Evolutionary conservation across 2,329 filamentous ascomycete genomes (phyloP).

Genomic region (Zasmidium cellare): DNA sequence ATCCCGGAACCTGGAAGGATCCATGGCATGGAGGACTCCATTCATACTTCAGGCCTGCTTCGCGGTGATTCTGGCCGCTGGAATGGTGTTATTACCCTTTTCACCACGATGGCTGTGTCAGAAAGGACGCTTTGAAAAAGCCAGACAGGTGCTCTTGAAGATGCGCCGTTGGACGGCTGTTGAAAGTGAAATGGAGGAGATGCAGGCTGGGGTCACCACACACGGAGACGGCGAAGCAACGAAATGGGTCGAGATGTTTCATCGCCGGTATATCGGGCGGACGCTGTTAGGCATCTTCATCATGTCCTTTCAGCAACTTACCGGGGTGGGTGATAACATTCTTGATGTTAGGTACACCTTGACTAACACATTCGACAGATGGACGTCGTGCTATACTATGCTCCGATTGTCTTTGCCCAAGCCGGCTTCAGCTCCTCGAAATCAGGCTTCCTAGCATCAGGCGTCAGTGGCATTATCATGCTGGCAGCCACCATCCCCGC

Average conservation of each 20-base stretch:
- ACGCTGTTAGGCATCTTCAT: slow-evolving; percentile 55
- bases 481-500: slow-evolving; percentile 59
- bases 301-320: slow-evolving; percentile 58
- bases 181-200: background rate
- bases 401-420: slow-evolving; percentile 60
- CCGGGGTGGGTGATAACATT: slow-evolving; percentile 35
- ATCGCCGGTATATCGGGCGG: slow-evolving; percentile 22
- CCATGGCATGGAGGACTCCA: slow-evolving; percentile 44
- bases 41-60: slow-evolving; percentile 45
- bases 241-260: background rate
- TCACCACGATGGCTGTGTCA: slow-evolving; percentile 32
- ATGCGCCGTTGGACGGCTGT: background rate
- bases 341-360: too few relatives aligned
- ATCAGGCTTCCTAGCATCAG: slow-evolving; percentile 61
- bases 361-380: slow-evolving; percentile 36
- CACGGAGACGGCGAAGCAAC: background rate
- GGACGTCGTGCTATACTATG: slow-evolving; percentile 62
- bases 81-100: slow-evolving; percentile 36
- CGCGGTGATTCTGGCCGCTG: slow-evolving; percentile 40
- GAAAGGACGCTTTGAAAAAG: slow-evolving; percentile 28
- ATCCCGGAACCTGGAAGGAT: background rate
- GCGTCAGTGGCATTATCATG: slow-evolving; percentile 61
- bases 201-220: background rate
- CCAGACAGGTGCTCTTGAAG: background rate
- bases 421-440: slow-evolving; percentile 57